Evolutionary conservation across 139 green algal genomes (phyloP), one percentile per base, ranked within the genome.

Genomic region (Chlorella sorokiniana): DNA sequence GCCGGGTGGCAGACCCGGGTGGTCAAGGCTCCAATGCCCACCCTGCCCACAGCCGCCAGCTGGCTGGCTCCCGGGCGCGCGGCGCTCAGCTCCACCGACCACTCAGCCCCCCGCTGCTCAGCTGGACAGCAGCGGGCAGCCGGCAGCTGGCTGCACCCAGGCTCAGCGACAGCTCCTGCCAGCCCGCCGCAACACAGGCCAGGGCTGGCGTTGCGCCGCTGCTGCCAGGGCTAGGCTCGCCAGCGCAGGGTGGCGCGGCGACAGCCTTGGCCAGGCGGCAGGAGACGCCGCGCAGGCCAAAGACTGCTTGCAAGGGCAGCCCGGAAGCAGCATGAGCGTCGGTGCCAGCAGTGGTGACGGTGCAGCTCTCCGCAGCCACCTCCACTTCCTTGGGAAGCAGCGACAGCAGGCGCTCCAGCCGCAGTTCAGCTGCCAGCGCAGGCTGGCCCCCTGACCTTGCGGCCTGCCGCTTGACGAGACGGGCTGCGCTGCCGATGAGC

Each of bases 121-220:
- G 38, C 1, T 48, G 63, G 6, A 64, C 5, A 3, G 63, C 77
- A 38, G 77, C 3, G 27, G 63, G 42, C 41, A 72, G 76, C 31
- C 37, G 61, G 18, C 38, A 23, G 51, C 64, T 6, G n/a, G 27
- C 14, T 16, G 42, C 41, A 3, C 63, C 52, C 40, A 83, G 48
- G 78, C 67, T 44, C 27, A 45, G 27, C 18, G 35, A 37, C 5
- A 83, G 48, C 45, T 29, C 27, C 48, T 83, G 67, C 78, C 78
- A 83, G 40, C 65, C 67, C 1, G 78, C 67, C 1, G 65, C 38
- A 27, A 77, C 16, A 35, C 45, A 61, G 25, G 29, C 29, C 37
- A 83, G 51, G 8, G 62, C 25, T 4, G 37, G 44, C 11, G 42
- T 23, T 10, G n/a, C 31, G 25, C 2, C 22, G 20, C 20, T 40